Conservation (phyloP, 306 rosid species). For the Carpinus fangiana region DNA sequence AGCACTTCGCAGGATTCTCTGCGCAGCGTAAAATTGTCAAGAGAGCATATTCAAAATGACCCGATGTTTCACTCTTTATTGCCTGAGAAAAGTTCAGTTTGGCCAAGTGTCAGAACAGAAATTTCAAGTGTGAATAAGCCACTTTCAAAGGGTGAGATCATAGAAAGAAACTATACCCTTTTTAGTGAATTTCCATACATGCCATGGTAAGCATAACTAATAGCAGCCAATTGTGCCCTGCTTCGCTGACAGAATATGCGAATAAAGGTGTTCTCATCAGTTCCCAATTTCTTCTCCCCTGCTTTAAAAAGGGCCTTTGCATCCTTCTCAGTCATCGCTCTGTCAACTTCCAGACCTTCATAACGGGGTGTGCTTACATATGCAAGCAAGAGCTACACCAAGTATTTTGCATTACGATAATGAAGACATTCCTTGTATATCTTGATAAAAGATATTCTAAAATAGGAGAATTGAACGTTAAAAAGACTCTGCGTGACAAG, state of each 20-base stretch:
- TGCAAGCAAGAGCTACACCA: conserved; percentile 63
- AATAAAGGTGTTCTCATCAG: conserved; percentile 59
- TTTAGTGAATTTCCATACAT: conserved; percentile 54
- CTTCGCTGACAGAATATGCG: conserved; percentile 61
- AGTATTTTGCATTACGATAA: conserved; percentile 6
- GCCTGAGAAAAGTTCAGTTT: conserved; percentile 42
- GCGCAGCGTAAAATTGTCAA: conserved; percentile 60
- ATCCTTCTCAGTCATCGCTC: conserved; percentile 40
- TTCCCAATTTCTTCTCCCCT: conserved; percentile 54
- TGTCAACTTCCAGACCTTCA: conserved; percentile 71
- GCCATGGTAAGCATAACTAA: conserved; percentile 44
- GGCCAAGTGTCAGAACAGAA: conserved; percentile 25
- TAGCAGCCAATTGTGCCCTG: conserved; percentile 65
- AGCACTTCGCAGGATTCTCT: conserved; percentile 62
- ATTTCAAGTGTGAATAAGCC: not conserved
- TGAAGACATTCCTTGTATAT: conserved; percentile 17
- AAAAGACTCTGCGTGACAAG: not conserved
- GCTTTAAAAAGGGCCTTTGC: conserved; percentile 46
- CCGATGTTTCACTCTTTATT: conserved; percentile 68
- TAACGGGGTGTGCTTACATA: conserved; percentile 52
- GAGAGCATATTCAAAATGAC: conserved; percentile 60
- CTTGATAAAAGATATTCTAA: conserved; percentile 5
- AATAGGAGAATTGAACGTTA: not conserved
- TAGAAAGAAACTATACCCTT: conserved; percentile 46
- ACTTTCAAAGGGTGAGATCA: not conserved